Base-by-base conservation (phyloP, 2,329 filamentous ascomycete genomes). In the Huntiella omanensis region DNA sequence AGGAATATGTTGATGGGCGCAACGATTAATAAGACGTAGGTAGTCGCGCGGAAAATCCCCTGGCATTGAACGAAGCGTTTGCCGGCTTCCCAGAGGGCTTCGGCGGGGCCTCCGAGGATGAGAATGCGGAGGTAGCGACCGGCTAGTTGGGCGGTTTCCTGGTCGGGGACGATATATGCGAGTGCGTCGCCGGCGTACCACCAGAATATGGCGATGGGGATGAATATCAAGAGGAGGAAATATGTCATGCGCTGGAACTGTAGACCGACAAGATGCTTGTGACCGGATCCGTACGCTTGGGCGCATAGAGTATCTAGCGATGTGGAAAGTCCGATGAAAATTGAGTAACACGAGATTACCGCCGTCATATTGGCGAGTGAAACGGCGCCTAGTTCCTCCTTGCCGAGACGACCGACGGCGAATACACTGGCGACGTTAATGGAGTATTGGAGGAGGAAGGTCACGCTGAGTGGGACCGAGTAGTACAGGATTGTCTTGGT, bases 221-320 rank as follows among this genome's bases (percentile, higher is more conserved):
- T 67, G 1, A 76, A 80, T 52, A 86, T 70, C 2, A 69, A 59
- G 65, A 80, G 78, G 2, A 91, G 69, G 57, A 91, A 87, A 57
- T 69, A 80, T 1, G 83, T 67, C 83, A 88, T 88, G 48, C 83
- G 71, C 62, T 91, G 82, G 52, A 84, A 70, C 55, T 91, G 83
- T 46, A 91, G 60, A 1, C 83, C 83, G 8, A 96, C 88, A 4
- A 96, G 73, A 54, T 87, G 82, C 58, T 82, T 92, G 58, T 81
- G 82, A 0, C 88, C 88, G 1, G 83, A 92, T 2, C 91, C 88
- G 58, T 92, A 96, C 0, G 91, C 88, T 61, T 96, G 88, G 0
- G 88, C 76, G 59, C 88, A 95, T 2, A 96, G 75, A 0, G 88
- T 96, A 61, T 96, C 88, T 34, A 96, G 68, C 52, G 80, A 84